phyloP scores from a whole-genome alignment of 495 filamentous ascomycete genomes.

The Endocarpon pusillum region DNA sequence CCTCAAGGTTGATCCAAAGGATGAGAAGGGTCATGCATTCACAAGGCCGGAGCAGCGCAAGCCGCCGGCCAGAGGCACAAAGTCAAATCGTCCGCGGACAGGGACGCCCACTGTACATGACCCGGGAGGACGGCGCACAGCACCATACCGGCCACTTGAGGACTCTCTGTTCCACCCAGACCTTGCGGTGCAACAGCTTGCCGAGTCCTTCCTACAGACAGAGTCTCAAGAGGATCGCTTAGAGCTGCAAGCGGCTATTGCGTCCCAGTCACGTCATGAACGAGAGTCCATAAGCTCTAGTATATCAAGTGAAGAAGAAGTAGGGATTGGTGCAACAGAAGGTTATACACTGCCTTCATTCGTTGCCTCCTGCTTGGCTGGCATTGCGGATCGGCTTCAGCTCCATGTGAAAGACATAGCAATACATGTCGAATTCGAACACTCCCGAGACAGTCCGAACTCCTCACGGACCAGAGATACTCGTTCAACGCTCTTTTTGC shows the following conservation, averaged over 20 bases:
- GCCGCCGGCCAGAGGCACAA: neutral
- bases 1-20: conserved; percentile 6
- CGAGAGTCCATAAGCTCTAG: conserved; percentile 19
- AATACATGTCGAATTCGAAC: conserved; percentile 40
- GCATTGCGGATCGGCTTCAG: conserved; percentile 63
- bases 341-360: conserved; percentile 61
- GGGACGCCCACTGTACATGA: conserved; percentile 7
- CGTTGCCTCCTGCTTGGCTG: conserved; percentile 65
- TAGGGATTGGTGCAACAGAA: conserved; percentile 53
- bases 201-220: conserved; percentile 70
- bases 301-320: conserved; percentile 39
- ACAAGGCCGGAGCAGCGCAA: too few relatives aligned
- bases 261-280: conserved; percentile 43
- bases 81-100: conserved; percentile 5
- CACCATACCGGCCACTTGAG: neutral
- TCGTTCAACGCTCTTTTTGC: neutral
- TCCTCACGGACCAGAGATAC: neutral
- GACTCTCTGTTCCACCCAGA: conserved; percentile 6
- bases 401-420: conserved; percentile 51
- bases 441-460: neutral
- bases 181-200: conserved; percentile 52
- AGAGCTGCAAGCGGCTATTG: conserved; percentile 60
- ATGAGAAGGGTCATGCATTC: neutral
- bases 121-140: conserved; percentile 4
- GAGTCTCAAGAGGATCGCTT: conserved; percentile 60